Evolutionary conservation across 495 filamentous ascomycete genomes (phyloP).

Genomic region (Trichocladium uniseriatum): DNA sequence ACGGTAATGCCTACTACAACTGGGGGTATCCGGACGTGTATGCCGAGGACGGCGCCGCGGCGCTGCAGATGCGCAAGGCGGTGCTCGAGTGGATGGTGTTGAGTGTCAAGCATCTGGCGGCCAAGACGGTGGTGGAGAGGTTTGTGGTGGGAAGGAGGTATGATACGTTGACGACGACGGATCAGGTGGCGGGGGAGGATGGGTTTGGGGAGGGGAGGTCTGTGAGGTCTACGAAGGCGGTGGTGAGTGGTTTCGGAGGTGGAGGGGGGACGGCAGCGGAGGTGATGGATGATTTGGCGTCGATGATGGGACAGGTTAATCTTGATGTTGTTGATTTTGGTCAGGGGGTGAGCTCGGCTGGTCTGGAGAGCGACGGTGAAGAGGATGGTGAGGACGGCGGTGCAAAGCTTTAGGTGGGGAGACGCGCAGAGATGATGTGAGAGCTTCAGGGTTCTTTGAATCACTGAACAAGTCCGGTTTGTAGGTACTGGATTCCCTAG

Average conservation of each 20-base stretch:
- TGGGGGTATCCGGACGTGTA: constrained; percentile 19
- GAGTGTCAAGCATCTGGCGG: neutral
- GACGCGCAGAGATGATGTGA: too few species aligned
- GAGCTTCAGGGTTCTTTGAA: too few species aligned
- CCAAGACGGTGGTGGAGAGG: neutral
- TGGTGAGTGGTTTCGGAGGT: too few species aligned
- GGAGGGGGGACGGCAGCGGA: neutral
- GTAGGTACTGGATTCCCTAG: too few species aligned
- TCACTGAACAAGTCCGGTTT: too few species aligned
- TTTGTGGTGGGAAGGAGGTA: neutral
- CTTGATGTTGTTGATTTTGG: neutral
- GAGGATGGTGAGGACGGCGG: neutral
- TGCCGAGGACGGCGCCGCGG: neutral
- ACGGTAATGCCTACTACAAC: constrained; percentile 17
- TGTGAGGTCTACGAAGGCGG: too few species aligned
- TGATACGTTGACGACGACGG: neutral
- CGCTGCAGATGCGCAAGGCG: neutral
- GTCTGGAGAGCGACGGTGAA: neutral
- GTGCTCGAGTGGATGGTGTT: neutral
- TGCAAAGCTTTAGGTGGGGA: too few species aligned
- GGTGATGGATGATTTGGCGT: neutral
- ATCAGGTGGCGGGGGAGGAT: neutral
- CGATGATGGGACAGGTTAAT: neutral
- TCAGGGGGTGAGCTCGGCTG: neutral
- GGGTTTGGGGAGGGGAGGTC: neutral